phyloP scores from a whole-genome alignment of 176 grass and related monocot genomes.

The Typha latifolia region DNA sequence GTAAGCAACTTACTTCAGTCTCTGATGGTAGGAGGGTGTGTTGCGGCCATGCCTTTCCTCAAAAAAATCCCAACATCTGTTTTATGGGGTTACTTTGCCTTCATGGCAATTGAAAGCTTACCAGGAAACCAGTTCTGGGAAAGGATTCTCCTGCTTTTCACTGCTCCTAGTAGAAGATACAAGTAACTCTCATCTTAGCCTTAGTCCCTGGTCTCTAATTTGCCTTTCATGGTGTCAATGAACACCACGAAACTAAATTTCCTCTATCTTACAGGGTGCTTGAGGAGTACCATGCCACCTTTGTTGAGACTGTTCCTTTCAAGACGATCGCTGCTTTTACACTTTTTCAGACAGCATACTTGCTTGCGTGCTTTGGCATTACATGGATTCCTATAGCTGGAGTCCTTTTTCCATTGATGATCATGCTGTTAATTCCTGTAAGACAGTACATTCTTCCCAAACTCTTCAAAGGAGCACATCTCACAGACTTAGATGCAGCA shows the following conservation, averaged over 20 bases:
- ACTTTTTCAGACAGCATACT: constrained; percentile 71
- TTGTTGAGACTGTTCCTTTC: constrained; percentile 95
- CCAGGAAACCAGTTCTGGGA: constrained; percentile 99
- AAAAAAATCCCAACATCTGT: constrained; percentile 95
- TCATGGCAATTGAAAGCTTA: constrained; percentile 99
- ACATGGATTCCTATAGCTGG: constrained; percentile 97
- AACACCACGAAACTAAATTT: neutral
- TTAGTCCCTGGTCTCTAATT: neutral
- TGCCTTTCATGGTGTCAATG: neutral
- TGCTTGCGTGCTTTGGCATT: constrained; percentile 91
- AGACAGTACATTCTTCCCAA: constrained; percentile 91
- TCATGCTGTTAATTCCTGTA: constrained; percentile 94
- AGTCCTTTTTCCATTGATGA: constrained; percentile 96
- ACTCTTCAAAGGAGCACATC: constrained; percentile 96
- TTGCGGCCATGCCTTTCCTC: constrained; percentile 83
- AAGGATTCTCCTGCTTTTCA: constrained; percentile 84
- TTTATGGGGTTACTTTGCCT: constrained; percentile 98
- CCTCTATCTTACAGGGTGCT: constrained; percentile 59
- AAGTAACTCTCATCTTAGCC: constrained; percentile 41
- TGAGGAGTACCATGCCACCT: constrained; percentile 84
- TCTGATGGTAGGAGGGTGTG: constrained; percentile 60
- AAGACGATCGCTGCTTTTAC: constrained; percentile 89
- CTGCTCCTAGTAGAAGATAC: constrained; percentile 90
- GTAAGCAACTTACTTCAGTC: constrained; percentile 83
- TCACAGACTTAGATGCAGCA: constrained; percentile 80